These are phyloP conservation scores for Sporothrix mexicana DNA, from an alignment of 2,329 filamentous ascomycete genomes.

Conservation along the genomic window DNA sequence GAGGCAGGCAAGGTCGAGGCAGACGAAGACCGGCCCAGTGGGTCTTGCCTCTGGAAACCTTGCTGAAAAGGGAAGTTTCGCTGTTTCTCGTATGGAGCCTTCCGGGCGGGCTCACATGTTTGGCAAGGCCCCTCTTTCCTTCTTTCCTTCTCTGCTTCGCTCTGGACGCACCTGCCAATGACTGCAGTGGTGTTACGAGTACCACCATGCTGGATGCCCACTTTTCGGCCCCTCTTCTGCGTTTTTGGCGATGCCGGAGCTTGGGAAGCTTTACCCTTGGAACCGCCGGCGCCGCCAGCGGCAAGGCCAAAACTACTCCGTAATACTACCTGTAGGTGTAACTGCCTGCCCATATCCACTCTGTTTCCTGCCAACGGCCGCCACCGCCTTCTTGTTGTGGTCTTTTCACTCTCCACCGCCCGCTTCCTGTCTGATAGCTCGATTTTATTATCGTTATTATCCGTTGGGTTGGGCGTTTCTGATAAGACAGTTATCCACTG, in stretches of 20 bases:
- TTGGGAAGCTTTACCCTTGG: background rate
- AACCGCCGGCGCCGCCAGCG: constrained; percentile 19
- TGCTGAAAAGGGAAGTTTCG: constrained; percentile 23
- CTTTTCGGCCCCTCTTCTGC: background rate
- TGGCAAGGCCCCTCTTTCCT: background rate
- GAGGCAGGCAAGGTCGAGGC: constrained; percentile 13
- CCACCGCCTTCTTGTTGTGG: constrained; percentile 14
- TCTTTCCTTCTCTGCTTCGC: background rate
- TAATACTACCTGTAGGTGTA: background rate
- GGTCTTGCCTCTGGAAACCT: background rate
- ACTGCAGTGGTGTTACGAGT: constrained; percentile 3
- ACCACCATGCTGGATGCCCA: background rate
- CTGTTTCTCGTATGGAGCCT: constrained; percentile 19
- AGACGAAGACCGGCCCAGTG: constrained; percentile 14
- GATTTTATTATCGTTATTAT: background rate
- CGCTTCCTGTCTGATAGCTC: background rate
- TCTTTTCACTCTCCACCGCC: background rate
- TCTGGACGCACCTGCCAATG: constrained; percentile 10
- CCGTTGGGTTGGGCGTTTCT: background rate
- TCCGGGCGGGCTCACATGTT: constrained; percentile 23
- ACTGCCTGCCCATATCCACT: background rate
- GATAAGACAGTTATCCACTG: constrained; percentile 8
- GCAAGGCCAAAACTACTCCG: background rate
- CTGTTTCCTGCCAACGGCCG: background rate
- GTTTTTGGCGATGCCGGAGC: constrained; percentile 27